These are phyloP conservation scores for Colletotrichum navitas DNA, from an alignment of 2,329 filamentous ascomycete genomes.

Conservation along the genomic window DNA sequence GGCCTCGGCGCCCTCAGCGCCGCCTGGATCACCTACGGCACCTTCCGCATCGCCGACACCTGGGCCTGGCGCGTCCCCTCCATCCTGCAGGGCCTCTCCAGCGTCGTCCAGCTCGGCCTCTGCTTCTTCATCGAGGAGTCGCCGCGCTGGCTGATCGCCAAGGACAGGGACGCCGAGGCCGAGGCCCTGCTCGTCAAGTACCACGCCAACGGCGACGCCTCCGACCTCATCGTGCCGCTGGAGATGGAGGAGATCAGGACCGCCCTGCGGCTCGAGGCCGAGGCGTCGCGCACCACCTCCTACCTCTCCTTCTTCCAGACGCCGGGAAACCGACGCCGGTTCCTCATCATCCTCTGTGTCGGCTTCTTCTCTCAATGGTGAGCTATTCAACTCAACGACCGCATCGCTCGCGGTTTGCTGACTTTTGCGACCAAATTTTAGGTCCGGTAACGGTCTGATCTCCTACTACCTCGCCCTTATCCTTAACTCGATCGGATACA, in stretches of 20 bases:
- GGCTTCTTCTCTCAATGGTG: conserved; percentile 59
- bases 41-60: conserved; percentile 31
- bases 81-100: conserved; percentile 30
- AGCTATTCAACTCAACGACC: conserved; percentile 6
- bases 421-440: conserved; percentile 46
- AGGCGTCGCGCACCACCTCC: conserved; percentile 37
- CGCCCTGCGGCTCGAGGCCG: conserved; percentile 39
- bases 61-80: conserved; percentile 40
- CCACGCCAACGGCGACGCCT: conserved; percentile 63
- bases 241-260: conserved; percentile 41
- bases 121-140: conserved; percentile 48
- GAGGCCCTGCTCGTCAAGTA: conserved; percentile 53
- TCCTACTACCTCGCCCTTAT: conserved; percentile 56
- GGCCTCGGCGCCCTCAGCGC: conserved; percentile 42
- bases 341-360: conserved; percentile 60
- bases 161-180: conserved; percentile 51
- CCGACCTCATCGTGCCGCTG: conserved; percentile 62
- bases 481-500: conserved; percentile 50
- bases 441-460: conserved; percentile 49
- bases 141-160: conserved; percentile 51
- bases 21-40: conserved; percentile 43
- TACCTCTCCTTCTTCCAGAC: conserved; percentile 45
- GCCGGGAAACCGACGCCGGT: conserved; percentile 51
- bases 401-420: conserved; percentile 42
- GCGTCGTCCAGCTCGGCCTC: conserved; percentile 32